phyloP scores from a whole-genome alignment of 495 filamentous ascomycete species.

The Penicillium herquei region DNA sequence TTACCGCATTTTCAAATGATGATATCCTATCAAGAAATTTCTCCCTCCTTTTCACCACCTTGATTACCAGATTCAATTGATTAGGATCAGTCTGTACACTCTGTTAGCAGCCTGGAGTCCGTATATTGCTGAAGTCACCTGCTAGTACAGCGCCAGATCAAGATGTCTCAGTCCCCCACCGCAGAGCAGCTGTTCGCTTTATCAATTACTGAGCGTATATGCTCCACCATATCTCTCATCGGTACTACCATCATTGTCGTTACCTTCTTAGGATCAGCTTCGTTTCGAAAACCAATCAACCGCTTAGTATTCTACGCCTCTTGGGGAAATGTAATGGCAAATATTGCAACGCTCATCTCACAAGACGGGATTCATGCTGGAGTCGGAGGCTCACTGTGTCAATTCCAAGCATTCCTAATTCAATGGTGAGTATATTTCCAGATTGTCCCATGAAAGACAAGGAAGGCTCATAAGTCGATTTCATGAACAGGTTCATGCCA shows the following conservation, averaged over 20 bases:
- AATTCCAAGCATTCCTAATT: constrained; percentile 73
- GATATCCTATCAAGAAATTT: too few species aligned
- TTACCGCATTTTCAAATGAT: too few species aligned
- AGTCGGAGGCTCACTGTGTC: constrained; percentile 56
- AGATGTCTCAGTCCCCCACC: neutral
- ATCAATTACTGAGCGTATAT: constrained; percentile 61
- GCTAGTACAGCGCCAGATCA: neutral
- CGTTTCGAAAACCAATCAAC: constrained; percentile 78
- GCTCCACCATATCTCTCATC: constrained; percentile 68
- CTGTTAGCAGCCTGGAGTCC: too few species aligned
- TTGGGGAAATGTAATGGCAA: constrained; percentile 80
- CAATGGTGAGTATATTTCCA: constrained; percentile 54
- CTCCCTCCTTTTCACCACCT: too few species aligned
- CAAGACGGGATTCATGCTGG: constrained; percentile 49
- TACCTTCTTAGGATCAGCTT: constrained; percentile 57
- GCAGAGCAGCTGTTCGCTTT: constrained; percentile 38
- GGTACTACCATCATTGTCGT: constrained; percentile 71
- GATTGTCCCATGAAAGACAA: neutral
- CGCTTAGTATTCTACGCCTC: constrained; percentile 82
- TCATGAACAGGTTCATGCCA: constrained; percentile 58
- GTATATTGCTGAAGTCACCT: too few species aligned
- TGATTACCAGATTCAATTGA: too few species aligned
- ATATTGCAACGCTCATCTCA: constrained; percentile 74
- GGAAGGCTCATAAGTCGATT: too few species aligned
- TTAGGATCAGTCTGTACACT: too few species aligned